Evolutionary conservation across 2,329 filamentous ascomycete species (phyloP), one percentile per base, ranked within the genome.

Genomic region (Leptodontidium sp.): DNA sequence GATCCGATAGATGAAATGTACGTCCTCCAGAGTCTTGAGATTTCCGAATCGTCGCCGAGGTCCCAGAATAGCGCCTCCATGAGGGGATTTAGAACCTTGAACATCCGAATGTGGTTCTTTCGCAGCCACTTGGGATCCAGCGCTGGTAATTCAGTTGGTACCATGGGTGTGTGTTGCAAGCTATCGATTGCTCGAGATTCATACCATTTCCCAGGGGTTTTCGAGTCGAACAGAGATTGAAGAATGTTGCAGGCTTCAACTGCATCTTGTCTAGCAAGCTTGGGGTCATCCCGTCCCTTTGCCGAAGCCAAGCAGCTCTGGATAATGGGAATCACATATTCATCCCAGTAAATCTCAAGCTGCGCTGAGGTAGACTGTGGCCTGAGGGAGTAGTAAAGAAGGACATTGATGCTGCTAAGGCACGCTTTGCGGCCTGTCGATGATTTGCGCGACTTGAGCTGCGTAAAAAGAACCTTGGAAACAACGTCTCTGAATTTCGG

Each of bases 81-180:
- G 24, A 90, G 82, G 11, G 89, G 85, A 4, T 82, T 82, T 8
- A 90, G 85, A 9, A 91, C 82, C 2, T 85, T 79, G 43, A 97
- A 86, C 4, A 98, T 85, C 53, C 84, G 85, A 1, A 82, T 77
- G 4, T 91, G 83, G 70, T 93, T 93, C 68, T 88, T 90, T 64
- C 95, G 88, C 14, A 97, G 84, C 96, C 96, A 99, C 82, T 91
- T 93, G 4, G 92, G 85, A 75, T 98, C 94, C 7, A 98, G 82
- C 7, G 90, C 83, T 6, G 94, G 92, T n/a, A 99, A 83, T 69
- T 98, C 93, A n/a, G 90, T 88, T 0, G 90, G 85, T 81, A 40
- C 52, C 40, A 78, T 71, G 29, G 29, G 64, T 24, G 69, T 75
- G 7, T 71, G 63, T 21, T 72, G 45, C 5, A 90, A 79, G 2